phyloP scores from a whole-genome alignment of 139 green algal species.

The Micractinium sp. region DNA sequence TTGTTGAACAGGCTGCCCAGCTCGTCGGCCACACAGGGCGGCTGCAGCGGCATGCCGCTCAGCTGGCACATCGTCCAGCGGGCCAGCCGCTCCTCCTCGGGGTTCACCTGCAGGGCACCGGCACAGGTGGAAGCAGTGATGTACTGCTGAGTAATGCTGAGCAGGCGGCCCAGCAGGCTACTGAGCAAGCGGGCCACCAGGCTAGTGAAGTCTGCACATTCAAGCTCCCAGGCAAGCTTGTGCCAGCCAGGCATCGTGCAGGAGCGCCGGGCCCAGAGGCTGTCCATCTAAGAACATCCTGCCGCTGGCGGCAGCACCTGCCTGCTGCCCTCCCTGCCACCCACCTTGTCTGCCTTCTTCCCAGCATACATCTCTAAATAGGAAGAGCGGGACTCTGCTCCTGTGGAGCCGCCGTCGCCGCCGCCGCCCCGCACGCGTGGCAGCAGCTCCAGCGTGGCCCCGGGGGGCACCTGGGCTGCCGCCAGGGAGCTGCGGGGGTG shows the following conservation, averaged over 20 bases:
- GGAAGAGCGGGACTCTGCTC: constrained; percentile 82
- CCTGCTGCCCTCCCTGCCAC: not conserved
- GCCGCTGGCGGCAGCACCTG: not conserved
- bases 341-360: constrained; percentile 80
- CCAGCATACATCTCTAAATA: constrained; percentile 93
- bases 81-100: constrained; percentile 71
- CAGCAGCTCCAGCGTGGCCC: constrained; percentile 46
- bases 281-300: no score
- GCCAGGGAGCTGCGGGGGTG: not conserved
- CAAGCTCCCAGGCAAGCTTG: no score
- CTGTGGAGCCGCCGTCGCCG: constrained; percentile 91
- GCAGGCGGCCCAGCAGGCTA: no score
- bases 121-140: not conserved
- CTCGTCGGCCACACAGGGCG: constrained; percentile 81
- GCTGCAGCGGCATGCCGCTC: constrained; percentile 68
- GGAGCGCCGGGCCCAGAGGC: no score
- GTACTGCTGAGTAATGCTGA: no score
- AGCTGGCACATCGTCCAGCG: constrained; percentile 81
- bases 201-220: no score
- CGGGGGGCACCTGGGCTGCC: constrained; percentile 17
- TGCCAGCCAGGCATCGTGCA: no score
- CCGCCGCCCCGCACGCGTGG: constrained; percentile 71
- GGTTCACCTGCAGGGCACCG: constrained; percentile 63
- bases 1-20: constrained; percentile 82
- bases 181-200: no score